Evolutionary conservation across 306 rosid genomes (phyloP), one percentile per base, ranked within the genome.

Genomic region (Vachellia pachyceras): DNA sequence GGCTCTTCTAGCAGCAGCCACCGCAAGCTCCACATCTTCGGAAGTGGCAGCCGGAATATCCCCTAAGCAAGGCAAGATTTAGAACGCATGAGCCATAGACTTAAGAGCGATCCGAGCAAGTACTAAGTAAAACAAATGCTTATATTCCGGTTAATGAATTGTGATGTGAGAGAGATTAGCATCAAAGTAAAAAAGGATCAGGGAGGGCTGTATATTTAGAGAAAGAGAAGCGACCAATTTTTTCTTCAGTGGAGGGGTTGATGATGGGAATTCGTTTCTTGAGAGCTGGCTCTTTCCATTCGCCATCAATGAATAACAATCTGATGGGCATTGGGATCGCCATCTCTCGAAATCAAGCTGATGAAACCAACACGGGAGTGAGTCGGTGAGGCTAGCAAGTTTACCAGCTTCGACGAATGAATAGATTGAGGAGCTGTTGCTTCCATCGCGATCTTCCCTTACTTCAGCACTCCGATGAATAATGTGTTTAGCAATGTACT

Each of bases 11-110:
- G 99, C 99, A 11, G 99, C 98, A 69, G 81, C 89, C 15, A 95
- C 99, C 0, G 98, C 99, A 63, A 85, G 72, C 79, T 91, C 96
- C 13, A 92, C 99, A 80, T 95, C 99, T 76, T 95, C 99, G 11
- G 86, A 87, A 58, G 99, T 95, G 67, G 99, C 99, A 0, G 96
- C 96, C 0, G 99, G 97, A 67, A 95, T 86, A 61, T 86, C 82
- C 10, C 98, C 99, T 93, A 45, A 71, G 73, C 3, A 79, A 77
- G 77, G 42, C 25, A 20, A 14, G 18, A 58, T 36, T 58, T 7
- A 57, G 20, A 40, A 22, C 50, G 6, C 49, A 29, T 39, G 1
- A n/a, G 39, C 5, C 15, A 75, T 23, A 57, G 9, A 75, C 40
- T 58, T 55, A 11, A 23, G 63, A 40, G 18, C 11, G 10, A 52